Evolutionary conservation across 2,329 filamentous ascomycete species (phyloP), one percentile per base, ranked within the genome.

Genomic region (Microsporum audouinii): DNA sequence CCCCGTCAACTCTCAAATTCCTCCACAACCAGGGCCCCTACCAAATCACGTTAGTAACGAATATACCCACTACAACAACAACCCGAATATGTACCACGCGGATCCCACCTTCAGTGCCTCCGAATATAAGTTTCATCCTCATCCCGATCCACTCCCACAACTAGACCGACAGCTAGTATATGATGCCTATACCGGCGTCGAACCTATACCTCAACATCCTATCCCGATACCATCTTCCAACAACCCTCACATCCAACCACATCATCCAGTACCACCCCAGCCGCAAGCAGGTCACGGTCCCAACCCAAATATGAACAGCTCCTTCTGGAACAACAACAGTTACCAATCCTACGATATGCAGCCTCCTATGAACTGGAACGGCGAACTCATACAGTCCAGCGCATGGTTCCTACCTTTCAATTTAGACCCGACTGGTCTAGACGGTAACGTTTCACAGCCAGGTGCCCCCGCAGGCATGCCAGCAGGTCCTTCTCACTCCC

Each of bases 391-490:
- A 60, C 74, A 76, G 49, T 73, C 74, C 53, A 87, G 86, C 59
- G 89, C 88, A 3, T 97, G 91, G 89, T 95, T 95, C 72, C 85
- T 95, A 78, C 90, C 91, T 1, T 95, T 96, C 74, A 95, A 95
- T 70, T 84, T 95, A 74, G 88, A 94, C 62, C 88, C 90, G 3
- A 61, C 73, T 7, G 61, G 60, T n/a, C 39, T 64, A 17, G 61
- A 61, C 31, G 34, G 63, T 14, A n/a, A 57, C 27, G 55, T 29
- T 31, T 39, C 55, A 7, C 55, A 39, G n/a, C 34, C 34, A 31
- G 23, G 23, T 33, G 59, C 45, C n/a, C 58, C 58, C 14, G 39
- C 61, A 14, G 51, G 59, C 33, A 49, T 38, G 3, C 8, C 33
- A 41, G 45, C 31, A 12, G 2, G 57, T 17, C 61, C 51, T 14